Evolutionary conservation across 495 filamentous ascomycete genomes (phyloP), one percentile per base, ranked within the genome.

Genomic region (Penicillium lividum): DNA sequence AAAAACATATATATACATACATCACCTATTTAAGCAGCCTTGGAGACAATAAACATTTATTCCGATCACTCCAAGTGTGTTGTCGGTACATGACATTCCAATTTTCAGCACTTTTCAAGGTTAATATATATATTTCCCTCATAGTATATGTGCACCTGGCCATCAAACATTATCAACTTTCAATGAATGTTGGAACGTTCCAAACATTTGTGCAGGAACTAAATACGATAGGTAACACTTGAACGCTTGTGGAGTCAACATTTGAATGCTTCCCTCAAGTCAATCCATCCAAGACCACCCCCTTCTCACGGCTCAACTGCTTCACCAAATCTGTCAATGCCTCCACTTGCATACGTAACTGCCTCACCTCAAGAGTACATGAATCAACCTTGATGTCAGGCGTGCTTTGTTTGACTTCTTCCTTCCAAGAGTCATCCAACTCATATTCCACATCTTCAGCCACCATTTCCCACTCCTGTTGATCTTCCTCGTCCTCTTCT

Each of bases 381-480:
- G 74, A 74, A 57, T 96, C 89, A 31, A 85, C 80, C 61, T 89
- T 86, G 5, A 96, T 78, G 76, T 97, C 88, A 4, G 90, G 88
- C 63, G 85, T 89, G 18, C 82, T 86, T n/a, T 79, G 72, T 40
- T 84, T 80, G 0, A 96, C 91, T 60, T 77, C 84, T 73, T 91
- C 86, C 16, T 77, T 76, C 94, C 94, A 98, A 7, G 85, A 86
- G 53, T 92, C 90, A 66, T 94, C 86, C 10, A 80, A 73, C 64
- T 95, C 88, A 59, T 94, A 89, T 65, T 94, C 88, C 7, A 95
- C 65, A 29, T 88, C 82, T 2, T 73, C 78, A 3, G 78, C 76
- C 72, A 93, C 80, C 70, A 93, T 86, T 67, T 98, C 94, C 94
- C 94, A 98, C 68, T 98, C 93, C 71, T 98, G 89, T 11, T 88